Base-by-base conservation (phyloP, 345 rosid genomes). In the Angophora floribunda region DNA sequence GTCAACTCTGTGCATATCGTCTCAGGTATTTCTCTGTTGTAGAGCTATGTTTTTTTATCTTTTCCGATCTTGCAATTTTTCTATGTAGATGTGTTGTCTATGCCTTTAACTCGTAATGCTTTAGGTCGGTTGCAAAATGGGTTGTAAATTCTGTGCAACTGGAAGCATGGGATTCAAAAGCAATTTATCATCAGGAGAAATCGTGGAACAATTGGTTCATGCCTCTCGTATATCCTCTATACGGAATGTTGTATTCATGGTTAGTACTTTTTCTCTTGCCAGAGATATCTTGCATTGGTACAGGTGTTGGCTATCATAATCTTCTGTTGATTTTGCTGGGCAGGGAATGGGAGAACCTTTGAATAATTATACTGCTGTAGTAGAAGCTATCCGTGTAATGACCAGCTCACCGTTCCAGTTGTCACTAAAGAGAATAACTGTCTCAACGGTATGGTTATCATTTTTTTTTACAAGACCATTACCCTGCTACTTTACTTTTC, bases 281-380 rank as follows among this genome's bases (percentile, higher is more conserved):
- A 22, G n/a, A 26, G 30, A 75, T 13, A 75, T 36, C 82, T 41
- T 75, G 49, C 82, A 19, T 75, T 17, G 26, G 82, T 75, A 19
- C 45, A 16, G 47, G 45, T 0, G 4, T 75, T 75, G 47, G 26
- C 82, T 75, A 19, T 75, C 82, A 75, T 75, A 75, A 75, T 75
- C 86, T 85, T 51, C 57, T 85, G 55, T 55, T 52, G 47, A 85
- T 0, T 30, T 32, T n/a, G 49, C 52, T 30, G 86, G 24, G 45
- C 86, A 98, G 99, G 99, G 99, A 87, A 98, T 98, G 99, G 99
- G 99, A 67, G 99, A 98, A 79, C 99, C 99, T 17, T 92, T 98
- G 89, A 98, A 98, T 92, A 98, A 98, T 91, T 98, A 98, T 90
- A 85, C 92, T 89, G 94, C 95, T 14, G 90, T 97, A 88, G 99